Conservation (phyloP, 257 asterid genomes). For the Solanum dulcamara region DNA sequence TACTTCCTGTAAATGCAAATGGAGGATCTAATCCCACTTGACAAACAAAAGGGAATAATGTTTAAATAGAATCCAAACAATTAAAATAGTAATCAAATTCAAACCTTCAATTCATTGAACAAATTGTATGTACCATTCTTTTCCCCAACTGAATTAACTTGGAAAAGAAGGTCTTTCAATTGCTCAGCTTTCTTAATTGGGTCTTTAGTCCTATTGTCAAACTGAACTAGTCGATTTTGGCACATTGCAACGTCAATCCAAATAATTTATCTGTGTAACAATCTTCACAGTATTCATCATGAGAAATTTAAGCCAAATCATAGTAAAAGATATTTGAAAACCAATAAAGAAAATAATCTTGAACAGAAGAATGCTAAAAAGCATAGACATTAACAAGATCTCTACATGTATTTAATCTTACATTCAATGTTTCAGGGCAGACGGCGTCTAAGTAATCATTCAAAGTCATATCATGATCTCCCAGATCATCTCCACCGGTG, state of each 20-base stretch:
- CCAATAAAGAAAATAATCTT: not conserved
- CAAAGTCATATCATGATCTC: constrained; percentile 35
- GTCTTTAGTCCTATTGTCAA: constrained; percentile 52
- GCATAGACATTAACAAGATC: not conserved
- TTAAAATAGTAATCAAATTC: not conserved
- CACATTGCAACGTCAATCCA: constrained; percentile 18
- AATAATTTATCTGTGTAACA: not conserved
- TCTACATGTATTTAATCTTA: not conserved
- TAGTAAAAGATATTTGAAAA: no score
- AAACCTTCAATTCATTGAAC: constrained; percentile 33
- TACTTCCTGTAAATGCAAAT: constrained; percentile 23
- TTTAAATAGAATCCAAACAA: not conserved
- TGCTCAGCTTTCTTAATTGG: constrained; percentile 19
- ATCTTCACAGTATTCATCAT: no score
- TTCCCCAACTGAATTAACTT: constrained; percentile 33
- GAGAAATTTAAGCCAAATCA: no score
- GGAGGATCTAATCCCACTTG: not conserved
- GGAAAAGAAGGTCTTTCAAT: constrained; percentile 27
- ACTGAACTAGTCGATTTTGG: constrained; percentile 43
- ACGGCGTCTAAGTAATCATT: constrained; percentile 34
- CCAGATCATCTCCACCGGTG: constrained; percentile 79
- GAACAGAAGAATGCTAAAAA: not conserved
- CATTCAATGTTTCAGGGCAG: constrained; percentile 44
- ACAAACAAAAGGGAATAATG: no score
- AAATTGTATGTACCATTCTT: constrained; percentile 33